Percentiles rank a stretch among this genome's conserved stretches.
These are phyloP conservation scores for Macrocybe gigantea DNA, from an alignment of 768 basidiomycete genomes.

Conservation along the genomic window DNA sequence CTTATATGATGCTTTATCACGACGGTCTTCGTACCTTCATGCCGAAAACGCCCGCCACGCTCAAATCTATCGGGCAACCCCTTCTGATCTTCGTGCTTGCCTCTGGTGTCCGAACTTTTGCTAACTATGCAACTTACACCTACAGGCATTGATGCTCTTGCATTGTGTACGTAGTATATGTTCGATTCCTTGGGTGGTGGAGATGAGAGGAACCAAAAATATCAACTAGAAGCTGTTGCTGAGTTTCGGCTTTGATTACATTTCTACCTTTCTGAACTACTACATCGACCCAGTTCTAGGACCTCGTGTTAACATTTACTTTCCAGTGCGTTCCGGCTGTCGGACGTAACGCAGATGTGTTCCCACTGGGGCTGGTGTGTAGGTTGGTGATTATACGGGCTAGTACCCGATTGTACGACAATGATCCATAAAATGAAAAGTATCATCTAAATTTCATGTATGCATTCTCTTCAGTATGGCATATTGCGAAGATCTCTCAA, in stretches of 20 bases:
- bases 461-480: no score
- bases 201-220: slow-evolving; percentile 46
- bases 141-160: not conserved
- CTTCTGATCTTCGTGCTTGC: slow-evolving; percentile 44
- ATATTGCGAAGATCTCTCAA: no score
- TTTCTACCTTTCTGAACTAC: slow-evolving; percentile 17
- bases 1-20: slow-evolving; percentile 72
- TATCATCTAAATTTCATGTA: no score
- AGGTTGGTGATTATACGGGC: no score
- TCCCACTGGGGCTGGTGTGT: no score
- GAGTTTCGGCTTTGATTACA: slow-evolving; percentile 66
- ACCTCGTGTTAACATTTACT: no score
- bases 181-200: slow-evolving; percentile 1
- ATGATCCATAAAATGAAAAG: no score
- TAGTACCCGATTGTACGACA: no score
- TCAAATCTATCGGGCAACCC: slow-evolving; percentile 78
- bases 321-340: no score
- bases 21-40: slow-evolving; percentile 87
- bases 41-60: slow-evolving; percentile 94
- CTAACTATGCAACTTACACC: slow-evolving; percentile 8
- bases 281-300: no score
- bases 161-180: no score
- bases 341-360: no score
- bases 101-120: slow-evolving; percentile 3
- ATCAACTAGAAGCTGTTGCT: slow-evolving; percentile 92